Percentiles rank a stretch among this genome's conserved stretches.
These are phyloP conservation scores for Alternaria novae-zelandiae DNA, from an alignment of 2,329 filamentous ascomycete genomes.

Conservation along the genomic window DNA sequence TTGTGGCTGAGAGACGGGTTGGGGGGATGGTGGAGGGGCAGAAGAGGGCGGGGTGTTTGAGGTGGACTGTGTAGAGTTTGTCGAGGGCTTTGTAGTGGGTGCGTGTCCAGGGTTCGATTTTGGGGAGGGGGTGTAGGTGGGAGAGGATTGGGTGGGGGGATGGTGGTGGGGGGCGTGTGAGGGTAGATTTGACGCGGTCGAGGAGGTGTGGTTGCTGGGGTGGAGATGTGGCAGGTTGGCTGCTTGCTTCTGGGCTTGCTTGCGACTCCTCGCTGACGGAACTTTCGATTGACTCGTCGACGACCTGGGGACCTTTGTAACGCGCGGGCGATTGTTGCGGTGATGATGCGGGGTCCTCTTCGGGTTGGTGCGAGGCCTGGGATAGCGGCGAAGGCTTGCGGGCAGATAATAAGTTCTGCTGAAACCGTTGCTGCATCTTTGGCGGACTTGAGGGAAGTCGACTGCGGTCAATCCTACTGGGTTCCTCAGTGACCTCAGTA, in stretches of 20 bases:
- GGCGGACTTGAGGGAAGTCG: conserved; percentile 32
- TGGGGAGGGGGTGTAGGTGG: conserved; percentile 39
- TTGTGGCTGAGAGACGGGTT: conserved; percentile 32
- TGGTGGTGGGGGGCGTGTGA: conserved; percentile 8
- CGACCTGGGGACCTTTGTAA: conserved; percentile 1
- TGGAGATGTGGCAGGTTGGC: conserved; percentile 3
- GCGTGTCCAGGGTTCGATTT: conserved; percentile 48
- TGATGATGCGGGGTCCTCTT: not conserved
- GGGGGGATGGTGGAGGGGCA: conserved; percentile 26
- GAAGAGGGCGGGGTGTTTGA: conserved; percentile 42
- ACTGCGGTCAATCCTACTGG: conserved; percentile 14
- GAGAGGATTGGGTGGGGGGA: conserved; percentile 36
- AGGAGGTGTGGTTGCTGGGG: not conserved
- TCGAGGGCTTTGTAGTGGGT: conserved; percentile 50
- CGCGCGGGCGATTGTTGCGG: not conserved
- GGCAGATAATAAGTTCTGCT: conserved; percentile 24
- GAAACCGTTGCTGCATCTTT: conserved; percentile 21
- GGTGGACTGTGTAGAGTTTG: conserved; percentile 41
- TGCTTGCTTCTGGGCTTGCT: conserved; percentile 5
- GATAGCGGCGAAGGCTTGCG: conserved; percentile 21
- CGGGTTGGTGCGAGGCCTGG: not conserved
- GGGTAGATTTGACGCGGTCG: not conserved
- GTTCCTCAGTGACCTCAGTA: conserved; percentile 46
- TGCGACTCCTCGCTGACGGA: conserved; percentile 4
- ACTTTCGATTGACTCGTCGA: conserved; percentile 1